These are phyloP conservation scores for Neofusicoccum kwambonambiense DNA, from an alignment of 2,329 filamentous ascomycete species.

Conservation along the genomic window DNA sequence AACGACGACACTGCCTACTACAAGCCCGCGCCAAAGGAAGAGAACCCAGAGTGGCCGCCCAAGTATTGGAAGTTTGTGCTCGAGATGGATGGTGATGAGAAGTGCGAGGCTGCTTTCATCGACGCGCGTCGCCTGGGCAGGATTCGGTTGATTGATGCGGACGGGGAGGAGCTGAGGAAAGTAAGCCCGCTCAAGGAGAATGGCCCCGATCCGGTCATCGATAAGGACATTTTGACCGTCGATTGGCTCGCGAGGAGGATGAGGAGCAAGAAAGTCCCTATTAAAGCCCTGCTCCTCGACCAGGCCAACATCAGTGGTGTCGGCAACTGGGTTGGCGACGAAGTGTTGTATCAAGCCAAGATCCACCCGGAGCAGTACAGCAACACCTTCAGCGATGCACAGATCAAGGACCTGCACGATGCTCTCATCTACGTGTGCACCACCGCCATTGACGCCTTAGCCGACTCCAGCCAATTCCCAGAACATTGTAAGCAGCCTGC, in stretches of 20 bases:
- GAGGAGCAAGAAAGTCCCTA: slow-evolving; percentile 73
- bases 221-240: slow-evolving; percentile 73
- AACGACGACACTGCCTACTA: slow-evolving; percentile 78
- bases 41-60: slow-evolving; percentile 76
- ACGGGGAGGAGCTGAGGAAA: slow-evolving; percentile 71
- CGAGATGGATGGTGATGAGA: slow-evolving; percentile 62
- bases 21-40: slow-evolving; percentile 58
- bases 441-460: slow-evolving; percentile 73
- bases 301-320: slow-evolving; percentile 88
- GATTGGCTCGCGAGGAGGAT: slow-evolving; percentile 73
- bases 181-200: slow-evolving; percentile 82
- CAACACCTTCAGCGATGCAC: slow-evolving; percentile 70
- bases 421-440: slow-evolving; percentile 77
- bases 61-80: slow-evolving; percentile 86
- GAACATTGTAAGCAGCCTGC: slow-evolving; percentile 63
- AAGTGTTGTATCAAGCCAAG: slow-evolving; percentile 83
- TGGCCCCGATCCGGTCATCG: slow-evolving; percentile 86
- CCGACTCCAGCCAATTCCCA: slow-evolving; percentile 81
- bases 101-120: slow-evolving; percentile 72
- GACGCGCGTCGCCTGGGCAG: slow-evolving; percentile 78
- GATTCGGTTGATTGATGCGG: slow-evolving; percentile 78
- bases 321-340: slow-evolving; percentile 95
- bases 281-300: slow-evolving; percentile 86
- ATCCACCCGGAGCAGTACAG: slow-evolving; percentile 93
- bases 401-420: slow-evolving; percentile 70